Base-by-base conservation (phyloP, 352 stramenopile genomes). In the Phytophthora capsici region DNA sequence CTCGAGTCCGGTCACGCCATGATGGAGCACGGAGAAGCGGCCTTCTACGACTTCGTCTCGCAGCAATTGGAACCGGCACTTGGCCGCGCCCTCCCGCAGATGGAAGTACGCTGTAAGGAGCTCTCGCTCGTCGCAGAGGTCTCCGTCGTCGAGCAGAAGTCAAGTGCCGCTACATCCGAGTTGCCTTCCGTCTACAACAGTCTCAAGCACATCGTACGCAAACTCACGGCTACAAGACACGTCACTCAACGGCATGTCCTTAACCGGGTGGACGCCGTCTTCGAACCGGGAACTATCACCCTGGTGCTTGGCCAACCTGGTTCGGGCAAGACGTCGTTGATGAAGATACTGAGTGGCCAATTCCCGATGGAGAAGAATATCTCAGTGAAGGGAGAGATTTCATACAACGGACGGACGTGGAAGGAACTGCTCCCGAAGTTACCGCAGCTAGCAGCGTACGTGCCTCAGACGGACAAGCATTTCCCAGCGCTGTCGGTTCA, bases 321-420 rank as follows among this genome's bases (percentile, higher is more conserved):
- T 2, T 79, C 74, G 3, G 74, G 77, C 57, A 85, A 83, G 59
- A 65, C 69, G 19, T 80, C 77, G 41, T 44, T 82, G 4, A 62
- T 82, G 51, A 73, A 79, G 28, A 12, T 75, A 1, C 30, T 80
- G 38, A 71, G 69, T 49, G 69, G 69, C 7, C 61, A 69, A 16
- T 76, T 80, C 36, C 65, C 66, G 1, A 57, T 71, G 34, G 36
- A 58, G 53, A 73, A 73, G 54, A 61, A 50, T 22, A 48, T 75
- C 17, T 46, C 32, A 2, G 12, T 80, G 14, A 60, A 71, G 0
- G 73, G 73, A 8, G 55, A 77, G 25, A 66, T 80, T 17, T 47
- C 52, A 17, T 80, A 78, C 73, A 80, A 78, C 26, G 65, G 66
- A 41, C 32, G 9, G 16, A 6, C 44, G 14, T 57, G 60, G 40